Base-by-base conservation (phyloP, 345 rosid species). In the Xanthoceras sorbifolium region DNA sequence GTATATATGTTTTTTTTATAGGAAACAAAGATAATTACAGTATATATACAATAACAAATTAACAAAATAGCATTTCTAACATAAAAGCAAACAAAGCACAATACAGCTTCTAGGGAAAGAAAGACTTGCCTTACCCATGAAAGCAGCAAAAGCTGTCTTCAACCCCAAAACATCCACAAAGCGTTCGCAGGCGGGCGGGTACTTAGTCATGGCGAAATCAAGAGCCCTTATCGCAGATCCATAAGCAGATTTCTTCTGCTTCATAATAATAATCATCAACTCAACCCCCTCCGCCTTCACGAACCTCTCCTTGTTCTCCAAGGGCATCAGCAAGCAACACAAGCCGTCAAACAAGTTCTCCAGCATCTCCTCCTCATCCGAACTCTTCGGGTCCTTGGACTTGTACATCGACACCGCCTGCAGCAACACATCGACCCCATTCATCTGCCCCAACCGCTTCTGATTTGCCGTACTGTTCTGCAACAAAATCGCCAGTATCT, bases 101-200 rank as follows among this genome's bases (percentile, higher is more conserved):
- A n/a, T n/a, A n/a, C 46, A 42, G 46, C 46, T 42, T 14, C 15
- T 42, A 26, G 71, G 74, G 71, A 73, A 31, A 69, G 70, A 78
- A 71, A 67, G 76, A 88, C 97, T 93, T 91, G 94, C 99, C 99
- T 95, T 95, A 88, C 99, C 99, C 99, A 95, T 95, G 91, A 93
- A 93, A 84, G 99, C 94, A 77, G 98, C 90, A 79, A 95, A 95
- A 0, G 93, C 98, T 26, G 99, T 93, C 88, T 93, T 95, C 85
- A 95, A 82, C 9, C 99, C 99, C 82, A 90, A 81, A 80, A 95
- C 99, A 82, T 95, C 99, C 6, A 95, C 92, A 67, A 95, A 95
- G 79, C 99, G 91, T 81, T 95, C 99, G 50, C 97, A 95, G 0
- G 98, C 97, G 36, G 99, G 99, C 2, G 99, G 98, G 64, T 92